These are phyloP conservation scores for Saprolegnia diclina DNA, from an alignment of 352 stramenopile genomes.

Conservation along the genomic window DNA sequence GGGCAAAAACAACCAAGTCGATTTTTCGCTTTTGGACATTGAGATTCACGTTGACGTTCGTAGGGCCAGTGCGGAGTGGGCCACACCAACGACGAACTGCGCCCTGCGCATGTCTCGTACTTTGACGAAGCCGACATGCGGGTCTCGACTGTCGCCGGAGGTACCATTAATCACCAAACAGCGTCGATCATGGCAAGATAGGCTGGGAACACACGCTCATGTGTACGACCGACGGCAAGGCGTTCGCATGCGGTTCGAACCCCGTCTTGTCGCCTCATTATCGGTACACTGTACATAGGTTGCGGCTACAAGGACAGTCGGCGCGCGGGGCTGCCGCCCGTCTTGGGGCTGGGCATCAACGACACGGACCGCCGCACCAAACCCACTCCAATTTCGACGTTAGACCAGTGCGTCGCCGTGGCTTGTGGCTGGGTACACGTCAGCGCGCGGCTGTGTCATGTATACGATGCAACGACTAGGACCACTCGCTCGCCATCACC, in stretches of 20 bases:
- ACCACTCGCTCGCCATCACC: slow-evolving; percentile 74
- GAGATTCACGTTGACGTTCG: not conserved
- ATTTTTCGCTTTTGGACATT: not conserved
- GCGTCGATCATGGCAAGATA: no score
- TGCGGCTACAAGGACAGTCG: slow-evolving; percentile 83
- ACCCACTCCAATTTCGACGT: slow-evolving; percentile 43
- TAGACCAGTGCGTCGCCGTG: slow-evolving; percentile 53
- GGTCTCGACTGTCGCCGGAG: slow-evolving; percentile 50
- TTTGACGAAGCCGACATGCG: slow-evolving; percentile 53
- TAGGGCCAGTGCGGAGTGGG: slow-evolving; percentile 69
- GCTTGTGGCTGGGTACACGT: slow-evolving; percentile 53
- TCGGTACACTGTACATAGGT: not conserved
- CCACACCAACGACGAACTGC: slow-evolving; percentile 66
- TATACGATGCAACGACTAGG: no score
- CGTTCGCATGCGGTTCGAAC: slow-evolving; percentile 52
- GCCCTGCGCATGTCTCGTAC: slow-evolving; percentile 43
- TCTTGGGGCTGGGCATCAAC: slow-evolving; percentile 52
- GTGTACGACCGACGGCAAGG: slow-evolving; percentile 50
- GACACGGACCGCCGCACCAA: slow-evolving; percentile 62
- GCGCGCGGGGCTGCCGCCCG: slow-evolving; percentile 68
- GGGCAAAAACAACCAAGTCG: slow-evolving; percentile 79
- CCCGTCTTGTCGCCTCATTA: not conserved
- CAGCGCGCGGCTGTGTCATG: no score
- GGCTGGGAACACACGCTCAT: slow-evolving; percentile 81
- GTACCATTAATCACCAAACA: not conserved